These are phyloP conservation scores for Xylaria castorea DNA, from an alignment of 495 filamentous ascomycete genomes.

Conservation along the genomic window DNA sequence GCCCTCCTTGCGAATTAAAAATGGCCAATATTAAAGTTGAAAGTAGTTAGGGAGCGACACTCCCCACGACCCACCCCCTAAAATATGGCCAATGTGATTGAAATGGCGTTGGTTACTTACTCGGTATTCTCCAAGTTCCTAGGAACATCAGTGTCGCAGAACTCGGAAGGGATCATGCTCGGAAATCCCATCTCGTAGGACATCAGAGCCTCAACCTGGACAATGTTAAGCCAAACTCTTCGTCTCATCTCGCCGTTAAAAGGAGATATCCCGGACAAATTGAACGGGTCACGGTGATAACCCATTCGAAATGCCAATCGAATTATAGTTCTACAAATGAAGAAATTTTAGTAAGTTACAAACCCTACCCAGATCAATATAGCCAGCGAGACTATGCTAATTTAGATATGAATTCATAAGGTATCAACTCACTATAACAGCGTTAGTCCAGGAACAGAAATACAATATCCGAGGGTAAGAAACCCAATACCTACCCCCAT, in stretches of 20 bases:
- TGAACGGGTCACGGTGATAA: slow-evolving; percentile 57
- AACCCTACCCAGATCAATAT: not conserved
- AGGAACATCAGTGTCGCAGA: slow-evolving; percentile 42
- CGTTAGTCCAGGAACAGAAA: not conserved
- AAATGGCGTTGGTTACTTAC: not conserved
- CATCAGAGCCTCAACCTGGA: slow-evolving; percentile 42
- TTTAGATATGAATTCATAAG: not conserved
- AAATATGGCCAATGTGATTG: not conserved
- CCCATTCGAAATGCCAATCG: slow-evolving; percentile 56
- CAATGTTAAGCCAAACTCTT: slow-evolving; percentile 46
- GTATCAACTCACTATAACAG: not conserved
- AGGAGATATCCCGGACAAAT: slow-evolving; percentile 48
- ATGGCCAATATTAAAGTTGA: not conserved
- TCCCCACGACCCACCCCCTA: not conserved
- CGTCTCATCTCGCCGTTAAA: slow-evolving; percentile 50
- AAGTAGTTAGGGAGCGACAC: not conserved
- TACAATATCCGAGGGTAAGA: not conserved
- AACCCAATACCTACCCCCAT: slow-evolving; percentile 21
- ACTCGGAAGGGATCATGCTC: slow-evolving; percentile 33
- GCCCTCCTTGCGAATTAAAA: not conserved
- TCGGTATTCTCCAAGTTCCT: slow-evolving; percentile 47
- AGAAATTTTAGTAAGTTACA: not conserved
- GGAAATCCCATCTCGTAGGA: slow-evolving; percentile 45
- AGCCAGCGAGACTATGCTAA: not conserved
- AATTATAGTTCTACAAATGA: slow-evolving; percentile 25